Evolutionary conservation across 169 alveolate genomes (phyloP), one percentile per base, ranked within the genome.

Genomic region (Toxoplasma gondii): DNA sequence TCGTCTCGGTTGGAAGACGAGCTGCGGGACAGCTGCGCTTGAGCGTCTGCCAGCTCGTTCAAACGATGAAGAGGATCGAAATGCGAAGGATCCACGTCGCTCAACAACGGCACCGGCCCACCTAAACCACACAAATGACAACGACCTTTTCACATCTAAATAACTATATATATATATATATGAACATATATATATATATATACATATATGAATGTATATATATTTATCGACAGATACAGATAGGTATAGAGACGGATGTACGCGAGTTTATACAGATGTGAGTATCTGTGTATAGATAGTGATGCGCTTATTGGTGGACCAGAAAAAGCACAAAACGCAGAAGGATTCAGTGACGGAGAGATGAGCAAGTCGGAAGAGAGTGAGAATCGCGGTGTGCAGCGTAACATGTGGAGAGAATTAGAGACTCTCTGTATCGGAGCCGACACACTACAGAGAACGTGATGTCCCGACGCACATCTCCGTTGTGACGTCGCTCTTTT

Each of bases 21-120:
- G n/a, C 74, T 7, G 74, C 74, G 74, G n/a, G 9, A 16, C 9
- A 12, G 36, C 29, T 10, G 38, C 84, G 44, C 22, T 86, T 83
- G 92, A 41, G 92, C 94, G 58, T 92, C 94, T 9, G 94, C 94
- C 74, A 83, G 67, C 58, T 92, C 94, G 80, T 92, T 90, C 88
- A 92, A 88, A 43, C 87, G 94, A 64, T 92, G 94, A 44, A 92
- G 69, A 49, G 94, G 94, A 83, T 92, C 87, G 54, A 81, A 92
- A 34, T 64, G 94, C 36, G 86, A 86, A 16, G 94, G 94, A 44
- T 92, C 94, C 54, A 90, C 87, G 94, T 92, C 94, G 92, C 94
- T 92, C 80, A 92, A 91, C 45, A 81, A 78, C 44, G 94, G 94
- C 70, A 92, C 94, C n/a, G 94, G 92, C 2, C 94, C 94, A 49